Evolutionary conservation across 352 stramenopile species (phyloP).

Genomic region (Pythium sp.): DNA sequence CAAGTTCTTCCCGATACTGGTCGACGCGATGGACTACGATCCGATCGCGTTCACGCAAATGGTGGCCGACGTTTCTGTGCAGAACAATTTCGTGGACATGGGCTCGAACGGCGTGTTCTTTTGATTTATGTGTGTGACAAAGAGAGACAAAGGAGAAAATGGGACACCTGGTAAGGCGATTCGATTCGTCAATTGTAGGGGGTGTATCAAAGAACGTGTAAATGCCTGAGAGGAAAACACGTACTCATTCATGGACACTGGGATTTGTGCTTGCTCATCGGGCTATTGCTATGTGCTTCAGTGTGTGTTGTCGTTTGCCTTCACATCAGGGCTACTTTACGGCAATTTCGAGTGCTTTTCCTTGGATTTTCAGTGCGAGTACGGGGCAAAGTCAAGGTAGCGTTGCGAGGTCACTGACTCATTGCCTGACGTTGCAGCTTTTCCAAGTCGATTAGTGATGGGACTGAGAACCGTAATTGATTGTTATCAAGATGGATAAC

Average conservation of each 20-base stretch:
- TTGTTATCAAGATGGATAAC: no score
- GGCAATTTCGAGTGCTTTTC: neutral
- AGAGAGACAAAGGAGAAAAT: neutral
- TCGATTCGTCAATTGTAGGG: neutral
- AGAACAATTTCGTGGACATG: neutral
- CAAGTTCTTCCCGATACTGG: slow-evolving; percentile 57
- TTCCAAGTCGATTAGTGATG: no score
- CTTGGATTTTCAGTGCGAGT: neutral
- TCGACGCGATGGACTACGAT: slow-evolving; percentile 83
- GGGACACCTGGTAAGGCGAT: neutral
- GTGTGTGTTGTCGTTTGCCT: neutral
- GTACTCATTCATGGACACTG: slow-evolving; percentile 7
- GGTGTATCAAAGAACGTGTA: slow-evolving; percentile 11
- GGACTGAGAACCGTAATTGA: no score
- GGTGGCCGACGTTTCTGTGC: slow-evolving; percentile 36
- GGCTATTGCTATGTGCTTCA: neutral
- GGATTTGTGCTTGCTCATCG: neutral
- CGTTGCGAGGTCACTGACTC: no score
- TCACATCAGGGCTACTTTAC: neutral
- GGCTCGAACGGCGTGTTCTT: slow-evolving; percentile 14
- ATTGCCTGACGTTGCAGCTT: no score
- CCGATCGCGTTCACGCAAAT: slow-evolving; percentile 67
- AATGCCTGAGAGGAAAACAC: slow-evolving; percentile 2
- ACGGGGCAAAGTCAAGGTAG: neutral
- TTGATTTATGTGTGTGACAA: neutral